Evolutionary conservation across 179 eudicot genomes (phyloP), one percentile per base, ranked within the genome.

Genomic region (Beta macrorhiza): DNA sequence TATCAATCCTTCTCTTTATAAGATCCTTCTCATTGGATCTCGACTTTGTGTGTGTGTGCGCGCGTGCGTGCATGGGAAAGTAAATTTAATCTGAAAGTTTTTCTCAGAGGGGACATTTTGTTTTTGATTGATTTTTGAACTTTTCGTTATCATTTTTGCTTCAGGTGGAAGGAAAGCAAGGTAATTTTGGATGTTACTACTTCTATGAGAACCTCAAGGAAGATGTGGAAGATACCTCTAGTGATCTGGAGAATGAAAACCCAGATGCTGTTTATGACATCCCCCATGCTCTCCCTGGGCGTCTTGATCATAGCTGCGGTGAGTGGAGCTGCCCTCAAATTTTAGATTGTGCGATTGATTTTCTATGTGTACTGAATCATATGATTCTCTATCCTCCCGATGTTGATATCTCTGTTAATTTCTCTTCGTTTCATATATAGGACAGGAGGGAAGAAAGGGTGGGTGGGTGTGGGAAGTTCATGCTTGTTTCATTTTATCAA

Each of bases 181-280:
- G 84, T 62, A 81, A 81, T 64, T 83, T 82, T 82, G 92, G 93
- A 37, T 92, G 90, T 82, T 97, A 91, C 83, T 97, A 94, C 89
- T 85, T 97, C 65, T 89, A 88, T 14, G 97, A 94, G 90, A 94
- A 92, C 85, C 91, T 97, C 51, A 89, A 91, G 80, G 98, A 91
- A 83, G 67, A 81, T 79, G 93, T 88, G 83, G 93, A 94, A 75
- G 82, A 86, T 82, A 82, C 87, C 44, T 85, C 89, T 84, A 83
- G 90, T 91, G 78, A 83, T 72, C 84, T 86, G 61, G 88, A 87
- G 59, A 87, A 90, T 79, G 93, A 84, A 79, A 86, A 82, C 47
- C 80, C 82, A 16, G 82, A 88, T 68, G 69, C 78, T 73, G 32
- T 20, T 73, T 74, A 85, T 86, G 92, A 85, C 57, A 69, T 78